These are phyloP conservation scores for Nyctanthes arbortristis DNA, from an alignment of 257 asterid genomes.

Conservation along the genomic window DNA sequence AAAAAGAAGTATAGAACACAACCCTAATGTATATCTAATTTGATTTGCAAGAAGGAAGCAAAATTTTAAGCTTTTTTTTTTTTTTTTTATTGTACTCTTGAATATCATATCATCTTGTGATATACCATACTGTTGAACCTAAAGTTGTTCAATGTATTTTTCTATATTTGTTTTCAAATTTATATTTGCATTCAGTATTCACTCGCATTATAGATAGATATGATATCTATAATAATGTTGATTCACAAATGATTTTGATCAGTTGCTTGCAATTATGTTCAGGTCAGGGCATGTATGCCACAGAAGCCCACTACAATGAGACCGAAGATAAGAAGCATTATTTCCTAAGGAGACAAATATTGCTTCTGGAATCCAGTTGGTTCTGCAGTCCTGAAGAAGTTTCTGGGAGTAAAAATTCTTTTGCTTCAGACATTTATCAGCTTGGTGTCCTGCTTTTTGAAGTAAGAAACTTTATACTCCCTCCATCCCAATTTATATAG, in stretches of 20 bases:
- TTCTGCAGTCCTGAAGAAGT: constrained; percentile 80
- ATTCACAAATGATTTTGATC: constrained; percentile 41
- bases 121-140: too few relatives aligned
- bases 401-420: constrained; percentile 50
- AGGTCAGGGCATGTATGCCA: constrained; percentile 33
- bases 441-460: constrained; percentile 95
- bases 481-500: neutral
- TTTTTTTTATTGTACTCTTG: too few relatives aligned
- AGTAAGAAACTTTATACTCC: constrained; percentile 40
- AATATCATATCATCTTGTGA: too few relatives aligned
- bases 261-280: constrained; percentile 46
- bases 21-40: too few relatives aligned
- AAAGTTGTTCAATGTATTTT: too few relatives aligned
- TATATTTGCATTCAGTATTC: too few relatives aligned
- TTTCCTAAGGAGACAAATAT: constrained; percentile 83
- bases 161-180: too few relatives aligned
- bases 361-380: constrained; percentile 86
- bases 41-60: too few relatives aligned
- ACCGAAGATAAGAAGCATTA: constrained; percentile 55
- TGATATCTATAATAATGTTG: too few relatives aligned
- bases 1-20: too few relatives aligned
- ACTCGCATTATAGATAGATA: too few relatives aligned
- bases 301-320: constrained; percentile 35
- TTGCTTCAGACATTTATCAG: constrained; percentile 85
- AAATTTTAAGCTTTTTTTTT: too few relatives aligned